Base-by-base conservation (phyloP, 2,329 filamentous ascomycete genomes). In the Fusarium sp. region DNA sequence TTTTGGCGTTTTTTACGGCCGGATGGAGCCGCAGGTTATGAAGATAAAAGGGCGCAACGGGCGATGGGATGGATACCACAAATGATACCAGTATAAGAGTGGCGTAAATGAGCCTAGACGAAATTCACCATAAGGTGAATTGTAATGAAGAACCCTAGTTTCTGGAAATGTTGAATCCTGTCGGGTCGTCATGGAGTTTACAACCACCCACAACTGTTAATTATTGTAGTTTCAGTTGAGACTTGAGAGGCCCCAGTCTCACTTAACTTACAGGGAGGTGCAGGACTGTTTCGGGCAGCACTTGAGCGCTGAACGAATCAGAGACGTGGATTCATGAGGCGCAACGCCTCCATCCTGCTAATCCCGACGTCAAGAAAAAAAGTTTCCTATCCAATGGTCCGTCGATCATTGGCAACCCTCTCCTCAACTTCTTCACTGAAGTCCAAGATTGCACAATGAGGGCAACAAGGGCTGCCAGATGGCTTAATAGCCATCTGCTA, bases 401-500 rank as follows among this genome's bases (percentile, higher is more conserved):
- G 51, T 42, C 27, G 60, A 72, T 72, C 66, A 68, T 75, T 72
- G 66, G 73, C 72, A 76, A 76, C 70, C 71, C 55, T 72, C 47
- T 64, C 61, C 56, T 63, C 70, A 75, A 72, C 71, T 73, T 70
- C 73, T 67, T 68, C 45, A 64, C 62, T 60, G 73, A 69, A 74
- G 73, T 66, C 59, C 59, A 71, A 70, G 47, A 60, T 66, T 57
- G 68, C 77, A 79, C 73, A 59, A 83, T 83, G 81, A 83, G 79
- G 77, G 80, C 78, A 71, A 76, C 79, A 59, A 76, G 78, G 74
- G 76, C 79, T 63, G 74, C 75, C 77, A 81, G 81, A 77, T 82
- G 81, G 81, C 81, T 81, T 71, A 81, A 78, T 73, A 78, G 80
- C 76, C 80, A 77, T 76, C 77, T 82, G 74, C 58, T 80, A 43